These are phyloP conservation scores for Moesziomyces globuligerus DNA, from an alignment of 1,284 basidiomycete genomes.

Conservation along the genomic window DNA sequence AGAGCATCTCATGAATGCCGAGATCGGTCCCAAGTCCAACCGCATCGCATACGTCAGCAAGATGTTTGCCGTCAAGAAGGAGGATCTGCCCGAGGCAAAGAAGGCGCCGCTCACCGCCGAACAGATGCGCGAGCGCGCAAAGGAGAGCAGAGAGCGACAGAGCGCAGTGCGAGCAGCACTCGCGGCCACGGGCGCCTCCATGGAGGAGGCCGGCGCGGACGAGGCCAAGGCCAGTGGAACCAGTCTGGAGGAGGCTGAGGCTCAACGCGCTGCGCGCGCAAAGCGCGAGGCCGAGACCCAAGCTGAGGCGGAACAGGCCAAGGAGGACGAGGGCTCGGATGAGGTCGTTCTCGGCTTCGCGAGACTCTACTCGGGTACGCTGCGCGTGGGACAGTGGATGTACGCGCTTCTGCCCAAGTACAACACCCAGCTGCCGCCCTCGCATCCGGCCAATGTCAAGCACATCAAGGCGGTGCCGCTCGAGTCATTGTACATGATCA, in stretches of 20 bases:
- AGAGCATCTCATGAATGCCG: conserved; percentile 76
- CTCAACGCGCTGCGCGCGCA: conserved; percentile 30
- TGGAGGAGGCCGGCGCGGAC: conserved; percentile 18
- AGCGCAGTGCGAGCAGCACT: conserved; percentile 54
- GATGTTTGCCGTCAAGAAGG: conserved; percentile 89
- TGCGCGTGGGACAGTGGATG: conserved; percentile 76
- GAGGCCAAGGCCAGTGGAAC: conserved; percentile 50
- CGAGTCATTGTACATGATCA: conserved; percentile 91
- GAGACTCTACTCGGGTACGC: conserved; percentile 87
- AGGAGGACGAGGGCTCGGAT: conserved; percentile 34
- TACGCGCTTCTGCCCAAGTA: conserved; percentile 88
- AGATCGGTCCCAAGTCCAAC: conserved; percentile 46
- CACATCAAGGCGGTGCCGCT: conserved; percentile 76
- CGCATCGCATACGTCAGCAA: conserved; percentile 85
- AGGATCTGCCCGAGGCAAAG: conserved; percentile 82
- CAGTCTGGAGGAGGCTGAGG: conserved; percentile 43
- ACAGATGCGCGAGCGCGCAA: conserved; percentile 80
- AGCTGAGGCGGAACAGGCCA: conserved; percentile 28
- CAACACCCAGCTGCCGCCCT: conserved; percentile 75
- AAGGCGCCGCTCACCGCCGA: conserved; percentile 76
- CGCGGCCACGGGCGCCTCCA: conserved; percentile 62
- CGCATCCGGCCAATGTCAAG: conserved; percentile 74
- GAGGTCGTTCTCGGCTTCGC: conserved; percentile 78
- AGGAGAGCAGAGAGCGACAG: conserved; percentile 54
- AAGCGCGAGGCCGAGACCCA: conserved; percentile 32